Evolutionary conservation across 768 basidiomycete genomes (phyloP).

Genomic region (Lentinula raphanica): DNA sequence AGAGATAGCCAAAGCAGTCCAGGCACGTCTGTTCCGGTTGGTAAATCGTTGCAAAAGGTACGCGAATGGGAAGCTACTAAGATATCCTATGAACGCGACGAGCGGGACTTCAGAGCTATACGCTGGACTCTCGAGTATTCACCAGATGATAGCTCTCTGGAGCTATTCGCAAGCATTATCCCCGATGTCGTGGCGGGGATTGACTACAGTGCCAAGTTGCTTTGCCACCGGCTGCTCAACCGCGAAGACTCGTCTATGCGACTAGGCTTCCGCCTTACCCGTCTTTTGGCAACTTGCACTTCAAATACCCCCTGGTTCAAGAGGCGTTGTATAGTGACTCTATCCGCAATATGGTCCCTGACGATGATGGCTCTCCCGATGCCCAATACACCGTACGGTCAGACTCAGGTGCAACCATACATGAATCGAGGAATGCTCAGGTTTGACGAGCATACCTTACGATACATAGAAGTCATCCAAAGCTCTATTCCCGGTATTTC

Average conservation of each 20-base stretch:
- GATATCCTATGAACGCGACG: slow-evolving; percentile 28
- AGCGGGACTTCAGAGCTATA: slow-evolving; percentile 34
- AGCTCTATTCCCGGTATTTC: slow-evolving; percentile 19
- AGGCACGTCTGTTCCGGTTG: slow-evolving; percentile 7
- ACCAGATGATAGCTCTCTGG: slow-evolving; percentile 29
- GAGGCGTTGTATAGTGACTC: slow-evolving; percentile 28
- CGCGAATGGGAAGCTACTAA: slow-evolving; percentile 29
- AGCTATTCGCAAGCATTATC: slow-evolving; percentile 30
- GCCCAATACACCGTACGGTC: background rate
- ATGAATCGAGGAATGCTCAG: slow-evolving; percentile 8
- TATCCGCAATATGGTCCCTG: slow-evolving; percentile 36
- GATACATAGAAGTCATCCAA: slow-evolving; percentile 19
- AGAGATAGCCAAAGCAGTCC: slow-evolving; percentile 17
- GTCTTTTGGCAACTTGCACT: slow-evolving; percentile 25
- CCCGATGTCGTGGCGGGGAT: slow-evolving; percentile 29
- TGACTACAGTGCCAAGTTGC: slow-evolving; percentile 34
- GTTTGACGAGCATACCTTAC: slow-evolving; percentile 31
- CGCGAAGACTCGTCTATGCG: slow-evolving; percentile 25
- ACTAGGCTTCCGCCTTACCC: slow-evolving; percentile 30
- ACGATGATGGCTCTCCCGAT: slow-evolving; percentile 34
- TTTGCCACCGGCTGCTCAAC: slow-evolving; percentile 26
- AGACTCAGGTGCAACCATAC: background rate
- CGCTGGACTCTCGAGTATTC: slow-evolving; percentile 33
- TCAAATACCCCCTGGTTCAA: slow-evolving; percentile 20
- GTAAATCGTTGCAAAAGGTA: slow-evolving; percentile 22